phyloP scores from a whole-genome alignment of 495 filamentous ascomycete species.

The Penicillium argentinense region DNA sequence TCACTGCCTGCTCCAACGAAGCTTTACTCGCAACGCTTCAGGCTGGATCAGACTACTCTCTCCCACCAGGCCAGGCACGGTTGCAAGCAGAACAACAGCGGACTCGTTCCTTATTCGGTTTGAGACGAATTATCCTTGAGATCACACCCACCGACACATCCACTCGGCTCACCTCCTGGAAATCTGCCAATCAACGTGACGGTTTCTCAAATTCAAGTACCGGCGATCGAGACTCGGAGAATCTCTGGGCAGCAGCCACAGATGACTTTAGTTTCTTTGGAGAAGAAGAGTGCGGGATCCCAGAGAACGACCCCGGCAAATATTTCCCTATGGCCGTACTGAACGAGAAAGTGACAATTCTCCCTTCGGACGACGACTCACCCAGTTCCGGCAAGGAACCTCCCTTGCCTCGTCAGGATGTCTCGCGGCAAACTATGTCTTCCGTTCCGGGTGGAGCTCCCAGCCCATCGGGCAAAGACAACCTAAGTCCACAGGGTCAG shows the following conservation, averaged over 20 bases:
- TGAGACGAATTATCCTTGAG: slow-evolving; percentile 58
- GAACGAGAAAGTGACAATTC: slow-evolving; percentile 43
- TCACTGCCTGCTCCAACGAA: slow-evolving; percentile 61
- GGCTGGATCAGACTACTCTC: slow-evolving; percentile 49
- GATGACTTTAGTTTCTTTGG: slow-evolving; percentile 67
- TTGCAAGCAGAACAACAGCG: slow-evolving; percentile 42
- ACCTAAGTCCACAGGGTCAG: slow-evolving; percentile 3
- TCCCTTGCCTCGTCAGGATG: slow-evolving; percentile 2
- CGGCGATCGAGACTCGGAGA: slow-evolving; percentile 60
- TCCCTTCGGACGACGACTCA: slow-evolving; percentile 35
- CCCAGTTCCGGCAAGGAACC: slow-evolving; percentile 16
- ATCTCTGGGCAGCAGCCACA: slow-evolving; percentile 58
- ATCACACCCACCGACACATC: slow-evolving; percentile 41
- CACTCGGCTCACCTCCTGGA: slow-evolving; percentile 32
- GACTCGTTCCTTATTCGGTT: slow-evolving; percentile 50
- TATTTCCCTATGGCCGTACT: slow-evolving; percentile 46
- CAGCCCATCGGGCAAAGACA: not conserved
- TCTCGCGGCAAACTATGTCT: slow-evolving; percentile 4
- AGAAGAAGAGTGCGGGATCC: slow-evolving; percentile 59
- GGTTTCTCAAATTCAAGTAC: slow-evolving; percentile 54
- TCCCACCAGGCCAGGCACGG: slow-evolving; percentile 48
- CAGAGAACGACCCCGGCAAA: slow-evolving; percentile 39
- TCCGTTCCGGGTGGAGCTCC: not conserved
- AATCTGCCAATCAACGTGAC: slow-evolving; percentile 36
- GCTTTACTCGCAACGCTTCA: slow-evolving; percentile 54